Evolutionary conservation across 768 basidiomycete species (phyloP), one percentile per base, ranked within the genome.

Genomic region (Lentinula sp.): DNA sequence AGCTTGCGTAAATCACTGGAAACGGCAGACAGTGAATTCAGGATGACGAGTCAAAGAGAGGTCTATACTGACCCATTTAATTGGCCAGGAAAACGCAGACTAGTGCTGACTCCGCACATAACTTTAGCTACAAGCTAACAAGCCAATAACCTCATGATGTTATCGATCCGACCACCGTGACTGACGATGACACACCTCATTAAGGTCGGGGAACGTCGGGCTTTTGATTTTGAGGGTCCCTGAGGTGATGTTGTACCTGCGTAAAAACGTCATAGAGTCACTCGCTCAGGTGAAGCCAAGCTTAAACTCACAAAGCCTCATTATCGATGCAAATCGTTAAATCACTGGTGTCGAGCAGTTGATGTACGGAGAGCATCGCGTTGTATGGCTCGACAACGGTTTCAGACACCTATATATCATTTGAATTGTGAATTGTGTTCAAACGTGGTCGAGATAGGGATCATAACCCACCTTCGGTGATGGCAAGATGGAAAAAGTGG

Each of bases 81-180:
- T 71, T 95, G 93, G 34, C 93, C 93, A n/a, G 94, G 92, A 80
- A 95, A 94, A 43, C 93, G 88, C 61, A 95, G 76, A 67, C 91
- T 91, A 2, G 94, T 96, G 69, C 91, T 95, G 53, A 95, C 87
- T 51, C 96, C 96, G 63, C 91, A 90, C 93, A 98, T 96, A 40
- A 96, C 93, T 69, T 86, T 87, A 1, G 94, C 81, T 54, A 97
- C 85, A 40, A 96, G 74, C 84, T 87, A 11, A 61, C 3, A 49
- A 42, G 56, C 59, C 46, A 5, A 13, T 32, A 15, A 34, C 13
- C 13, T 53, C 52, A 40, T 28, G 28, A 28, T 28, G 28, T 28
- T 28, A 28, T 28, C 28, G 18, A 7, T 11, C 56, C 16, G 57
- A 40, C 21, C 18, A 23, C 34, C n/a, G 35, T 13, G 10, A 8